These are phyloP conservation scores for Porcisia hertigi DNA, from an alignment of 208 protist species.

Conservation along the genomic window DNA sequence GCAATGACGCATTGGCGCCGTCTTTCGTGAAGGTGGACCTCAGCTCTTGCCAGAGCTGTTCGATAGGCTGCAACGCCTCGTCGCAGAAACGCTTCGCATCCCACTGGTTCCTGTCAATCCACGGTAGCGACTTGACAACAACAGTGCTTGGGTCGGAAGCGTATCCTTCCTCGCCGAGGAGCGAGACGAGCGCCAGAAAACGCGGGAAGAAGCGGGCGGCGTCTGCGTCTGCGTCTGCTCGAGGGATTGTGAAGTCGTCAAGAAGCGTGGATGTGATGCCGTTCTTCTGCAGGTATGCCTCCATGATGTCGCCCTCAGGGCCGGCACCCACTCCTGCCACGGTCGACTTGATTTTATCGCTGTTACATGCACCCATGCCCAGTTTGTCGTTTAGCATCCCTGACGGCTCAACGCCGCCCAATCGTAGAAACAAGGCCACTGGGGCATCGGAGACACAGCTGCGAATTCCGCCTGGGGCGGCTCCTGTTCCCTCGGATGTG, in stretches of 20 bases:
- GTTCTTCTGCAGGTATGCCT: slow-evolving; percentile 35
- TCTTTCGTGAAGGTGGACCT: neutral
- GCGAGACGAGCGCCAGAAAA: slow-evolving; percentile 14
- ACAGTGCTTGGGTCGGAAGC: slow-evolving; percentile 3
- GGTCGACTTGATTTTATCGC: neutral
- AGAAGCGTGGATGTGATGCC: slow-evolving; percentile 27
- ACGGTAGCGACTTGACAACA: slow-evolving; percentile 15
- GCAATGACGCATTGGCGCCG: neutral
- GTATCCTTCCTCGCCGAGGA: slow-evolving; percentile 19
- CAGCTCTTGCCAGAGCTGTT: slow-evolving; percentile 30
- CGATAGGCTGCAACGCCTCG: slow-evolving; percentile 17
- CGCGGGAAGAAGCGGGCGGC: slow-evolving; percentile 22
- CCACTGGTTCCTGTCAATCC: slow-evolving; percentile 27
- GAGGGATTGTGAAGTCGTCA: slow-evolving; percentile 24
- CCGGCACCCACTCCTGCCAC: neutral
- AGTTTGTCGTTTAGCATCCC: neutral
- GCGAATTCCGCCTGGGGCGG: neutral
- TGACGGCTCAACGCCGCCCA: slow-evolving; percentile 21
- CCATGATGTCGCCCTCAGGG: slow-evolving; percentile 23
- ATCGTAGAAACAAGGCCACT: slow-evolving; percentile 27
- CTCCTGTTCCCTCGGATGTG: neutral
- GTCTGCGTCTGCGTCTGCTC: slow-evolving; percentile 18
- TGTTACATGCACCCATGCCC: neutral
- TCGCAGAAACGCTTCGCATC: slow-evolving; percentile 21
- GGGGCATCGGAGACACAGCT: neutral